Evolutionary conservation across 2,329 filamentous ascomycete species (phyloP).

Genomic region (Aphanocladium album): DNA sequence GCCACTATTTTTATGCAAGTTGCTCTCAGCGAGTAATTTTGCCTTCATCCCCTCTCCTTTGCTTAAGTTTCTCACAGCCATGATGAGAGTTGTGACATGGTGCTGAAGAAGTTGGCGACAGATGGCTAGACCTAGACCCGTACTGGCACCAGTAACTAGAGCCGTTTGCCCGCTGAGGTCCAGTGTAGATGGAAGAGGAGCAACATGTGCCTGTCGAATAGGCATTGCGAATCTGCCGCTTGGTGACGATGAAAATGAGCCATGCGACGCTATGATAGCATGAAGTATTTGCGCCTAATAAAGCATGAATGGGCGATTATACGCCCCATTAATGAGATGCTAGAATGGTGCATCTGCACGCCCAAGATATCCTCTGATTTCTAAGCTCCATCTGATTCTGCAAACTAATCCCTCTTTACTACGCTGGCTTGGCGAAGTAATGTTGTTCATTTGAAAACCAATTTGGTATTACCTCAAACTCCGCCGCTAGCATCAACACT

Average conservation of each 20-base stretch:
- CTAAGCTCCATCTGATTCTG: too few species aligned
- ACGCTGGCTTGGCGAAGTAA: too few species aligned
- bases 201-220: not conserved
- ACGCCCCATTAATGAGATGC: too few species aligned
- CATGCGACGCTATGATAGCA: too few species aligned
- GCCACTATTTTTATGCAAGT: not conserved
- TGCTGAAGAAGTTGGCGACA: slow-evolving; percentile 32
- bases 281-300: not conserved
- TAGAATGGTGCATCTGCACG: too few species aligned
- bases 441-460: too few species aligned
- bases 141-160: slow-evolving; percentile 40
- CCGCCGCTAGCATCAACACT: too few species aligned
- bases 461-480: too few species aligned
- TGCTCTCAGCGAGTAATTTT: slow-evolving; percentile 5
- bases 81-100: slow-evolving; percentile 31
- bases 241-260: not conserved
- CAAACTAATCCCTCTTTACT: too few species aligned
- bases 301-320: not conserved
- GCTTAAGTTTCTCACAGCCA: slow-evolving; percentile 32
- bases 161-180: slow-evolving; percentile 25
- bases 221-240: not conserved
- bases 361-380: too few species aligned
- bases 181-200: not conserved
- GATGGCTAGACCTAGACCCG: slow-evolving; percentile 37
- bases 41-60: slow-evolving; percentile 24